Conservation (phyloP, 768 basidiomycete genomes). For the Pulveroboletus frians region DNA sequence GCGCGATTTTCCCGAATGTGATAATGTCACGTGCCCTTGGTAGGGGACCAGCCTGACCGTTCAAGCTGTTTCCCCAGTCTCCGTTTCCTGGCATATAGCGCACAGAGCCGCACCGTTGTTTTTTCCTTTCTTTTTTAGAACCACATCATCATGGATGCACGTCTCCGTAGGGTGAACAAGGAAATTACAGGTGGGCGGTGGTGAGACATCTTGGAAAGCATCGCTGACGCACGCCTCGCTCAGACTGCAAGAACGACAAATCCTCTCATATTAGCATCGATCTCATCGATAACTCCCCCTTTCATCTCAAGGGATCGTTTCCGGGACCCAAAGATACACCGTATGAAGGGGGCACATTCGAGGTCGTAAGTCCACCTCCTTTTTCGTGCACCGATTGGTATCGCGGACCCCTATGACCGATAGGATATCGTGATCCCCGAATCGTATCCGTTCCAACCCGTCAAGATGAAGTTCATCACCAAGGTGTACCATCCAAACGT, state of each 20-base stretch:
- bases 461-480: slow-evolving; percentile 98
- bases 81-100: background rate
- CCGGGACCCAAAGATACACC: slow-evolving; percentile 90
- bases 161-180: slow-evolving; percentile 87
- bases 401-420: background rate
- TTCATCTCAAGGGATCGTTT: slow-evolving; percentile 89
- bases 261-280: slow-evolving; percentile 82
- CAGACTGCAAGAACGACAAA: slow-evolving; percentile 96
- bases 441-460: slow-evolving; percentile 86
- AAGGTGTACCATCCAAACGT: slow-evolving; percentile 96
- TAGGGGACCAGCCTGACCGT: too few species aligned
- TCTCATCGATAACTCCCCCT: slow-evolving; percentile 83
- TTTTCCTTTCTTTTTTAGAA: slow-evolving; percentile 1
- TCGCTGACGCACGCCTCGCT: slow-evolving; percentile 8
- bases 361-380: slow-evolving; percentile 61
- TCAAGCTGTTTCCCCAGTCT: background rate
- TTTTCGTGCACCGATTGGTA: background rate
- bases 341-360: slow-evolving; percentile 86
- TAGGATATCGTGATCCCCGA: slow-evolving; percentile 93
- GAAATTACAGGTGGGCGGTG: slow-evolving; percentile 71
- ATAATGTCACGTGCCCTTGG: too few species aligned
- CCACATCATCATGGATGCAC: slow-evolving; percentile 65
- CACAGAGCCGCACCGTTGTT: background rate
- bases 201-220: background rate
- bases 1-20: too few species aligned